These are phyloP conservation scores for Quercus lobata DNA, from an alignment of 331 rosid genomes.

Conservation along the genomic window DNA sequence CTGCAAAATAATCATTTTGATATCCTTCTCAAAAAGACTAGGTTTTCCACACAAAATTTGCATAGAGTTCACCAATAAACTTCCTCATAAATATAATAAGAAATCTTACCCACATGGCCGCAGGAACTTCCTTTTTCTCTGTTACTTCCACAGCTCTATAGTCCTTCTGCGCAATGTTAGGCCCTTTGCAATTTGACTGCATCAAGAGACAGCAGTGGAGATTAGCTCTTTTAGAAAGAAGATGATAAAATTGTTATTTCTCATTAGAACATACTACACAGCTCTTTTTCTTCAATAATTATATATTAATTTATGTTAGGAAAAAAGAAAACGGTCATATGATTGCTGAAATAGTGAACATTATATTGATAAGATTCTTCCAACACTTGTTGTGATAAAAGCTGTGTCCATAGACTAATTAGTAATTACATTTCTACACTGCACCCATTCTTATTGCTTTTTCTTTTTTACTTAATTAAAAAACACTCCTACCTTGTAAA, in stretches of 20 bases:
- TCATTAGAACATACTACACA: neutral
- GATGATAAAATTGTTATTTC: neutral
- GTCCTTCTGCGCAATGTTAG: constrained; percentile 9
- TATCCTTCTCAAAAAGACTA: neutral
- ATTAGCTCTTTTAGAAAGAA: neutral
- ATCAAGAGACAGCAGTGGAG: neutral
- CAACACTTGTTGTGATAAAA: no score
- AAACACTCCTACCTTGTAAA: no score
- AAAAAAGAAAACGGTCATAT: neutral
- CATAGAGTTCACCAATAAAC: neutral
- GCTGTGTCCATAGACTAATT: no score
- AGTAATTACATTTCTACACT: no score
- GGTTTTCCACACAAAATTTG: neutral
- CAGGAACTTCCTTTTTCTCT: constrained; percentile 26
- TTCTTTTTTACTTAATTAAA: no score
- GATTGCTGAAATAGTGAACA: no score
- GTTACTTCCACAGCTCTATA: constrained; percentile 21
- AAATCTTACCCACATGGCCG: constrained; percentile 23
- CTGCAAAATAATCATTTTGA: neutral
- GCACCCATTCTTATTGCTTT: no score
- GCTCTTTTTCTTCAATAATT: neutral
- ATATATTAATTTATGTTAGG: neutral
- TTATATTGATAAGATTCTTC: no score
- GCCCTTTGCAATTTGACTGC: constrained; percentile 11
- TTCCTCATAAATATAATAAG: constrained; percentile 1